phyloP scores from a whole-genome alignment of 2,329 filamentous ascomycete genomes.

The Stachybotrys elegans region DNA sequence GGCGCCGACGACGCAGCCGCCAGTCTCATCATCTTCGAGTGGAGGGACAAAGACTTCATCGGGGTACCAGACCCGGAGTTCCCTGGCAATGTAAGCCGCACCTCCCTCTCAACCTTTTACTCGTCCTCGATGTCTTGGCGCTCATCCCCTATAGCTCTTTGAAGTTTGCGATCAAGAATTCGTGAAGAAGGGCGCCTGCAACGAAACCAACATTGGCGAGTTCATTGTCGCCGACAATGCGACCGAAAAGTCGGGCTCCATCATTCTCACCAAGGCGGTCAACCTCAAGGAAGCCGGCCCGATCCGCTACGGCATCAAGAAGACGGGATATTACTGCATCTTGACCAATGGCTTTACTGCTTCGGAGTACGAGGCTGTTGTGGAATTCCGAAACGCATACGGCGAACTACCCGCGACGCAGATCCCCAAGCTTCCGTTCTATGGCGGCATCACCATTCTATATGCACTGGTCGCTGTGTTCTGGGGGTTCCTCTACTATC shows the following conservation, averaged over 20 bases:
- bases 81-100: slow-evolving; percentile 44
- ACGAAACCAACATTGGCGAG: slow-evolving; percentile 70
- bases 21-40: slow-evolving; percentile 90
- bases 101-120: no score
- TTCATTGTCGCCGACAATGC: slow-evolving; percentile 80
- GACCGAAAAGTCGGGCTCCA: slow-evolving; percentile 61
- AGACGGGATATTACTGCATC: slow-evolving; percentile 95
- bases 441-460: slow-evolving; percentile 87
- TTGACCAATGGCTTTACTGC: slow-evolving; percentile 67
- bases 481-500: slow-evolving; percentile 94
- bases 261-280: slow-evolving; percentile 75
- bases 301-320: slow-evolving; percentile 78
- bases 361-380: slow-evolving; percentile 69
- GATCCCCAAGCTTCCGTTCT: slow-evolving; percentile 95
- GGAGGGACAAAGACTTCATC: slow-evolving; percentile 76
- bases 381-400: slow-evolving; percentile 93
- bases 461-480: slow-evolving; percentile 80
- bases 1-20: slow-evolving; percentile 64
- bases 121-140: background rate
- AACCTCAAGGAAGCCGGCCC: slow-evolving; percentile 70
- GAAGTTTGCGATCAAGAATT: slow-evolving; percentile 70
- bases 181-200: slow-evolving; percentile 67
- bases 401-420: slow-evolving; percentile 93
- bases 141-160: slow-evolving; percentile 31
- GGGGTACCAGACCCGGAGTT: slow-evolving; percentile 58